A percentile compares a stretch with the other conserved stretches of the same genome.
Evolutionary conservation across 305 asterid species (phyloP).

Genomic region (Fraxinus velutina): DNA sequence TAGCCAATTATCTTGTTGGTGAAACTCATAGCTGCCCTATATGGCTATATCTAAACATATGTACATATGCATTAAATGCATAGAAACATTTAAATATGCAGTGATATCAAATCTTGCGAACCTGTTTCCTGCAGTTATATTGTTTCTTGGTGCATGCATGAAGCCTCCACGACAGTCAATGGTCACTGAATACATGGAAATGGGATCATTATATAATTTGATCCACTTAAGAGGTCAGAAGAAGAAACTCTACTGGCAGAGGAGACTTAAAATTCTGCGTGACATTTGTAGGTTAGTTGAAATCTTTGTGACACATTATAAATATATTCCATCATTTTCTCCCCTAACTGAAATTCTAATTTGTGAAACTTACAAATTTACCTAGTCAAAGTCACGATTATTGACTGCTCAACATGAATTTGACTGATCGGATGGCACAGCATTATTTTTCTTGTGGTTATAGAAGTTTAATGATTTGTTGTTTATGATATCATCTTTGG

Average conservation of each 20-base stretch:
- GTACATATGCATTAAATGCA: not conserved
- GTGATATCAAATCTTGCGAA: not conserved
- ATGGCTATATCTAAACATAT: not conserved
- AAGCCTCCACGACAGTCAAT: conserved; percentile 87
- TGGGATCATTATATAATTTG: conserved; percentile 80
- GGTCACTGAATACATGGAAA: conserved; percentile 97
- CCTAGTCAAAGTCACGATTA: not conserved
- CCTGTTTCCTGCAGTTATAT: conserved; percentile 60
- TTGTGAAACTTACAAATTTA: not conserved
- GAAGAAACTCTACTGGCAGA: conserved; percentile 82
- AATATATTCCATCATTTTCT: not conserved
- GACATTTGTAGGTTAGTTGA: conserved; percentile 88
- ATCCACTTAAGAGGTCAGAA: conserved; percentile 92
- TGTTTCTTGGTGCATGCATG: conserved; percentile 96
- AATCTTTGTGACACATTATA: not conserved
- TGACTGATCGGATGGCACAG: not conserved
- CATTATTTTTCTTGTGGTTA: not conserved
- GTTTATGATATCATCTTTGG: not conserved
- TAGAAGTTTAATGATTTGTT: not conserved
- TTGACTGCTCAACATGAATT: not conserved
- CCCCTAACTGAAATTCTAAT: not conserved
- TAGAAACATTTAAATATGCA: not conserved
- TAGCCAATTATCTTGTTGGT: not conserved
- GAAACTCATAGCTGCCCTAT: not conserved
- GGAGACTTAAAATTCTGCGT: conserved; percentile 85